These are phyloP conservation scores for Stentor coeruleus DNA, from an alignment of 73 alveolate species.

Conservation along the genomic window DNA sequence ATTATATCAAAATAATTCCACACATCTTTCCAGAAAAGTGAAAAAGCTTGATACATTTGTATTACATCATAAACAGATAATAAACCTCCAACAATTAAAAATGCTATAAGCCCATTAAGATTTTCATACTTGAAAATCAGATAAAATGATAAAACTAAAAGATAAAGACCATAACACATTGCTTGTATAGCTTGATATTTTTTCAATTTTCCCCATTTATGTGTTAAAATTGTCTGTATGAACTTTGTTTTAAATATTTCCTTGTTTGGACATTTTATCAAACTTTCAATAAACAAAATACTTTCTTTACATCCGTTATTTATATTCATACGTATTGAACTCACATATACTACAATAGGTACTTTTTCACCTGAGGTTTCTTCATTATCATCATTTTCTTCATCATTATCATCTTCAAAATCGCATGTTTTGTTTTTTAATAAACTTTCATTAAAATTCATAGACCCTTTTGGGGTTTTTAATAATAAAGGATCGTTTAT, in stretches of 20 bases:
- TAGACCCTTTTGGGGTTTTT: too few relatives aligned
- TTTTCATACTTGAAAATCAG: not conserved
- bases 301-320: constrained; percentile 8
- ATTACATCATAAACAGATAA: not conserved
- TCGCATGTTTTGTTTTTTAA: too few relatives aligned
- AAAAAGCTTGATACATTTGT: not conserved
- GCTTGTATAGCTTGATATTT: not conserved
- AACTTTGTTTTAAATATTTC: constrained; percentile 1
- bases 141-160: not conserved
- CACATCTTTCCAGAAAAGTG: not conserved
- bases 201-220: constrained; percentile 15
- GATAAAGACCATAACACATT: not conserved
- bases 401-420: too few relatives aligned
- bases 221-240: not conserved
- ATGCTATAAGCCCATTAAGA: not conserved
- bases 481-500: too few relatives aligned
- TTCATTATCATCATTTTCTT: too few relatives aligned
- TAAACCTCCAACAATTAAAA: not conserved
- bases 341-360: not conserved
- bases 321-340: not conserved
- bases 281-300: not conserved
- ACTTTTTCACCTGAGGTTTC: not conserved
- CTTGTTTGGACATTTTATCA: not conserved
- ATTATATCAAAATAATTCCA: constrained; percentile 7
- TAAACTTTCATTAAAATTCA: too few relatives aligned